phyloP scores from a whole-genome alignment of 2,329 filamentous ascomycete species.

The Cladophialophora yegresii region DNA sequence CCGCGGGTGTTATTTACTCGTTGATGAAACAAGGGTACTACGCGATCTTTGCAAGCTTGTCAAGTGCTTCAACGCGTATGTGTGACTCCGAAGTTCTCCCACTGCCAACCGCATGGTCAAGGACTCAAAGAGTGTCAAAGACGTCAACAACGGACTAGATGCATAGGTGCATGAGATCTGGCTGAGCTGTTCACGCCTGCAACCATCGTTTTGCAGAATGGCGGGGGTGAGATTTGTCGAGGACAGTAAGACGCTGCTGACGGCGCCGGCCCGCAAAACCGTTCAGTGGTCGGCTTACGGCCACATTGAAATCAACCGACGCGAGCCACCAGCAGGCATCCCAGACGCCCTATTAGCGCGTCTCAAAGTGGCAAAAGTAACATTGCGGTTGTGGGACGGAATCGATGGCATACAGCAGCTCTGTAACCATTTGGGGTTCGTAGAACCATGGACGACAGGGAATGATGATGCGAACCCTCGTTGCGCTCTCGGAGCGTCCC shows the following conservation, averaged over 20 bases:
- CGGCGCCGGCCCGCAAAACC: background rate
- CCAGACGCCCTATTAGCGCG: background rate
- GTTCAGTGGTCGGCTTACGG: constrained; percentile 7
- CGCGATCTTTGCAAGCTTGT: background rate
- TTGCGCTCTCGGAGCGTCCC: constrained; percentile 7
- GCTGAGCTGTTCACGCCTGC: background rate
- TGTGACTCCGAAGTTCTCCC: background rate
- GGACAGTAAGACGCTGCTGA: background rate
- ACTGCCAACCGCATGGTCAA: background rate
- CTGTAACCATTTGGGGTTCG: background rate
- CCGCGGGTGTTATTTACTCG: background rate
- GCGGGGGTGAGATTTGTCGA: constrained; percentile 6
- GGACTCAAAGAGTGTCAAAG: background rate
- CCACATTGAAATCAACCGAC: background rate
- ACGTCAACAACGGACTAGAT: background rate
- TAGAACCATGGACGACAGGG: background rate
- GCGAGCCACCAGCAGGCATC: background rate
- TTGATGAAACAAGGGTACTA: background rate
- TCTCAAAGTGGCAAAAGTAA: constrained; percentile 9
- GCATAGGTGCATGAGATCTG: background rate
- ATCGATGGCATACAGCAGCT: constrained; percentile 4
- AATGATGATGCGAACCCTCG: background rate
- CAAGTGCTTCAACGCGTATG: background rate
- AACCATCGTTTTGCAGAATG: background rate
- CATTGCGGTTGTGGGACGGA: background rate